These are phyloP conservation scores for Mytilinidion resinicola DNA, from an alignment of 495 filamentous ascomycete genomes.

Conservation along the genomic window DNA sequence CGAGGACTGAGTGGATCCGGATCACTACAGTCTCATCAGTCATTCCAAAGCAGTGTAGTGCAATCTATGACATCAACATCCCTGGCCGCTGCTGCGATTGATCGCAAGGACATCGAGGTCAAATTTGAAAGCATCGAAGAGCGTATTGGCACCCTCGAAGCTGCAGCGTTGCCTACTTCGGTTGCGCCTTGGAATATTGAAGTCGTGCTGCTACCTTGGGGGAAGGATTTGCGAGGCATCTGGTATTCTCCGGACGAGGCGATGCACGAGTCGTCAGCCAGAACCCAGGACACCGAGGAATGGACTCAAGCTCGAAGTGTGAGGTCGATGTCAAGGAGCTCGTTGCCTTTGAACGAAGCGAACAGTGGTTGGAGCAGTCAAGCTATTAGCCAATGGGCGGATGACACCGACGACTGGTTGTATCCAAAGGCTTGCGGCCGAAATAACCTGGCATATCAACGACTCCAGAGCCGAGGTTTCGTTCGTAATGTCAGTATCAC, in stretches of 20 bases:
- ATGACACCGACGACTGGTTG: slow-evolving; percentile 45
- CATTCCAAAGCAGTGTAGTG: slow-evolving; percentile 13
- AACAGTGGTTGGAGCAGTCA: slow-evolving; percentile 36
- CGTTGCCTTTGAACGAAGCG: slow-evolving; percentile 1
- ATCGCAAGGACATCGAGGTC: slow-evolving; percentile 30
- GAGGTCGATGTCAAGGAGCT: neutral
- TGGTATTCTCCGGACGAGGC: slow-evolving; percentile 51
- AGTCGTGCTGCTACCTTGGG: slow-evolving; percentile 63
- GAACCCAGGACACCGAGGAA: slow-evolving; percentile 42
- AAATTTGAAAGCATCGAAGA: slow-evolving; percentile 49
- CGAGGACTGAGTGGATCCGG: slow-evolving; percentile 8
- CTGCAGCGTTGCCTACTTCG: slow-evolving; percentile 47
- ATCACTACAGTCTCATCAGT: slow-evolving; percentile 32
- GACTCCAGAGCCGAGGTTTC: slow-evolving; percentile 60
- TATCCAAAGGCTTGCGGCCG: slow-evolving; percentile 52
- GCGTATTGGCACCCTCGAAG: slow-evolving; percentile 51
- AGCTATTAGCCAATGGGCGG: slow-evolving; percentile 39
- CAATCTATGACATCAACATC: slow-evolving; percentile 31
- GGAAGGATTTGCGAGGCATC: slow-evolving; percentile 49
- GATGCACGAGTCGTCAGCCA: slow-evolving; percentile 35
- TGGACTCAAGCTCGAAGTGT: slow-evolving; percentile 51
- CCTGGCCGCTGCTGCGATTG: slow-evolving; percentile 32
- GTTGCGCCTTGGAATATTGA: slow-evolving; percentile 61
- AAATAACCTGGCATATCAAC: slow-evolving; percentile 49
- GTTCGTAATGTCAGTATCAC: slow-evolving; percentile 52